These are phyloP conservation scores for Geotrichum europaeum DNA, from an alignment of 1,139 yeast genomes.

Conservation along the genomic window DNA sequence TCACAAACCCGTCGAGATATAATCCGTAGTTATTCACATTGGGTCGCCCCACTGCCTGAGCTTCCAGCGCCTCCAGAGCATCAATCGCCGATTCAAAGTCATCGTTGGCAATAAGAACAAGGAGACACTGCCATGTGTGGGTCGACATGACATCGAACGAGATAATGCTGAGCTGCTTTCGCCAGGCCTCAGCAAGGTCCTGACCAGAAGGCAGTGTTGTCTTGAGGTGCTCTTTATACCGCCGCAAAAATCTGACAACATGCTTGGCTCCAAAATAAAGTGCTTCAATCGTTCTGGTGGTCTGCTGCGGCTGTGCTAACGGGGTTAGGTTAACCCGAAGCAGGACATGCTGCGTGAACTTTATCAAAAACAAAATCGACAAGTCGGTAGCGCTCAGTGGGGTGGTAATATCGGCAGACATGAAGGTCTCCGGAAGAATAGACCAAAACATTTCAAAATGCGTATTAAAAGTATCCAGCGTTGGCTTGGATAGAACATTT, in stretches of 20 bases:
- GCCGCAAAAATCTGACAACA: slow-evolving; percentile 1
- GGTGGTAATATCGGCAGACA: slow-evolving; percentile 6
- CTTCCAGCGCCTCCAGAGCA: slow-evolving; percentile 2
- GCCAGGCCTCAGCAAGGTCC: not conserved
- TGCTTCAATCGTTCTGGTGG: slow-evolving; percentile 5
- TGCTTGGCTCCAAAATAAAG: slow-evolving; percentile 15
- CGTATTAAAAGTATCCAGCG: slow-evolving; percentile 19
- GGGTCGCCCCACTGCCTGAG: not conserved
- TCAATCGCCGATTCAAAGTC: slow-evolving; percentile 14
- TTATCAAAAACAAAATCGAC: slow-evolving; percentile 10
- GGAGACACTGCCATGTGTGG: slow-evolving; percentile 23
- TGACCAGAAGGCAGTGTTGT: not conserved
- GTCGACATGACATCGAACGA: slow-evolving; percentile 7
- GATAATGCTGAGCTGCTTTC: not conserved
- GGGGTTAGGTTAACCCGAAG: slow-evolving; percentile 15
- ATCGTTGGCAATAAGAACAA: slow-evolving; percentile 20
- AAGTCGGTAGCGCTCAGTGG: slow-evolving; percentile 6
- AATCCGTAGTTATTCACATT: slow-evolving; percentile 6
- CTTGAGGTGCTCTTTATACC: not conserved
- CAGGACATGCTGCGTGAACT: slow-evolving; percentile 14
- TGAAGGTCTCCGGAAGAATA: slow-evolving; percentile 11
- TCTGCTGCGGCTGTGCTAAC: slow-evolving; percentile 11
- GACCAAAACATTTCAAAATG: slow-evolving; percentile 20
- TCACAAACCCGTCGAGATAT: slow-evolving; percentile 15
- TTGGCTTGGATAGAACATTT: slow-evolving; percentile 9